Evolutionary conservation across 805 yeast species (phyloP), one percentile per base, ranked within the genome.

Genomic region (Saccharomycodes ludwigii): DNA sequence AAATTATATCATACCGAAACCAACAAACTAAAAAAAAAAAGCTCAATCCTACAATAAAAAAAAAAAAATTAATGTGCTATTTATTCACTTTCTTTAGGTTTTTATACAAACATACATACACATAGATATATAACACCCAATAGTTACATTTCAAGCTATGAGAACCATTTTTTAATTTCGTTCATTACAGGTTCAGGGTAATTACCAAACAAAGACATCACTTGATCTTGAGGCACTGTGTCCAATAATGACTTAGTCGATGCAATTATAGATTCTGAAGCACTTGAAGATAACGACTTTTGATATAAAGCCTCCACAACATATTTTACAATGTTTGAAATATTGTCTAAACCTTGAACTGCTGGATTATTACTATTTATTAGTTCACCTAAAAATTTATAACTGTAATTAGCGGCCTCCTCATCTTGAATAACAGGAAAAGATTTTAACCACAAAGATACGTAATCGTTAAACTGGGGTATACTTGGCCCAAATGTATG

Each of bases 331-430:
- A 76, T 71, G 39, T 68, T 65, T 11, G 78, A 75, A 5, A 73
- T 54, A 38, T 75, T 74, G 2, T 59, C 39, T 17, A 44, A 33
- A n/a, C 51, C 51, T 13, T 58, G 50, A 21, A 82, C 69, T 4
- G 68, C 60, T 6, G 77, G 68, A 39, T 83, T 85, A 32, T 71
- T 67, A 32, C 65, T 66, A 31, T 76, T 76, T 25, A 85, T 76
- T 47, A 86, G 61, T 38, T 77, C 79, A 6, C 75, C 60, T 41
- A 86, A 61, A 50, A 83, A 86, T 43, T 68, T 65, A 58, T 84
- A 91, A 13, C 83, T 74, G 53, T 68, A 83, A 11, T 84, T 74
- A 4, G 96, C 96, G 4, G 94, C 94, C 42, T 81, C 91, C 25
- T 74, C 79, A 52, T 91, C 96, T 43, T 73, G 79, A 15, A 75